Evolutionary conservation across 768 basidiomycete genomes (phyloP).

Genomic region (Phylloporus scabripes): DNA sequence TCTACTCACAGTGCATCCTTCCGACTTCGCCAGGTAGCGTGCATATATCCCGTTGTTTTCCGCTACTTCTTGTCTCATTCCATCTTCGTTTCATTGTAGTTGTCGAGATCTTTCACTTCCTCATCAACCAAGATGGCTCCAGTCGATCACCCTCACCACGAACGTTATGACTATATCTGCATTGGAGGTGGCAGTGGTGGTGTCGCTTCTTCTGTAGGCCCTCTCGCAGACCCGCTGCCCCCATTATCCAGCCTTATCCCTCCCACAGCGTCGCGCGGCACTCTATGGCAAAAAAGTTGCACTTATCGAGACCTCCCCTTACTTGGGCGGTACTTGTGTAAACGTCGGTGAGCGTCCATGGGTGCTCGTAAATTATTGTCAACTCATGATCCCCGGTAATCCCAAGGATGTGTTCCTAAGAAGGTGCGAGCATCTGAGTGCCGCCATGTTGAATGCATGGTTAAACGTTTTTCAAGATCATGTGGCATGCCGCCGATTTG

Average conservation of each 20-base stretch:
- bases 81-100: constrained; percentile 26
- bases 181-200: constrained; percentile 96
- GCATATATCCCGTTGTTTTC: neutral
- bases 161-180: constrained; percentile 79
- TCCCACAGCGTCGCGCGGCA: constrained; percentile 78
- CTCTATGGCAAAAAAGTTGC: constrained; percentile 92
- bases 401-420: constrained; percentile 90
- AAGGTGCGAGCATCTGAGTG: constrained; percentile 47
- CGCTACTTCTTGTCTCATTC: constrained; percentile 1
- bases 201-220: constrained; percentile 74
- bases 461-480: constrained; percentile 52
- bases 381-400: constrained; percentile 8
- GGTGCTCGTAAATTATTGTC: neutral
- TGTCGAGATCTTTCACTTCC: constrained; percentile 42
- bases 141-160: constrained; percentile 53
- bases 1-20: constrained; percentile 6
- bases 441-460: neutral
- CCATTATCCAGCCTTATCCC: neutral
- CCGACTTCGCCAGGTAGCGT: constrained; percentile 26
- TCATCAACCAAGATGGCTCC: constrained; percentile 61
- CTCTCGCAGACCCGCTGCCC: neutral
- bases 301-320: constrained; percentile 68
- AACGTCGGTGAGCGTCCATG: constrained; percentile 73
- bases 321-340: constrained; percentile 93
- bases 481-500: constrained; percentile 96